A percentile compares a stretch with the other conserved stretches of the same genome.
phyloP scores from a whole-genome alignment of 495 filamentous ascomycete genomes.

The Tuber microsphaerosporum region DNA sequence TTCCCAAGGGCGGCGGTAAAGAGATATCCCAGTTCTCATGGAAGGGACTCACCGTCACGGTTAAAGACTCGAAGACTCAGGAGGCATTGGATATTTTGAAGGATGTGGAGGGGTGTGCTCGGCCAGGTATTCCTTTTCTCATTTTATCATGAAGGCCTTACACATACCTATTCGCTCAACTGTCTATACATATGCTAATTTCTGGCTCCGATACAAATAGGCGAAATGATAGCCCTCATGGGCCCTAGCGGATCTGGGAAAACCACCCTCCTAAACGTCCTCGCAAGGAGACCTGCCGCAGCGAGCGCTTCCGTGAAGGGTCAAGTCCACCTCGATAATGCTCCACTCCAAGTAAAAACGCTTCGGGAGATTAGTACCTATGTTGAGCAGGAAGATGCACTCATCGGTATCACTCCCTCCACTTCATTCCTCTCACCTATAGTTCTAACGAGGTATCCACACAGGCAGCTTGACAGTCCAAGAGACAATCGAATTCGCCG shows the following conservation, averaged over 20 bases:
- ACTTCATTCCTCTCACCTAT: background rate
- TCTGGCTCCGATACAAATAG: conserved; percentile 41
- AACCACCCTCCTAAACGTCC: conserved; percentile 67
- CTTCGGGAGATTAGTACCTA: conserved; percentile 57
- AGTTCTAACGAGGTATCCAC: background rate
- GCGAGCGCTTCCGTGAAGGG: conserved; percentile 49
- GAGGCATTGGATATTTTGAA: conserved; percentile 52
- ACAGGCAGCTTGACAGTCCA: conserved; percentile 57
- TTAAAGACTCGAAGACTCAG: conserved; percentile 62
- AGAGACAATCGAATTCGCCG: conserved; percentile 69
- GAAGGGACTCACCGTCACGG: conserved; percentile 56
- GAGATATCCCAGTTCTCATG: conserved; percentile 49
- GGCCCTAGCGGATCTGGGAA: conserved; percentile 71
- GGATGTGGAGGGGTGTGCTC: conserved; percentile 49
- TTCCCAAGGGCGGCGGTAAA: conserved; percentile 30
- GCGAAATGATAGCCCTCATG: conserved; percentile 69
- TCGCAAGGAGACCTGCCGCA: conserved; percentile 55
- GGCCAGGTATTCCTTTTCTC: conserved; percentile 44
- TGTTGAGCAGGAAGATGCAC: conserved; percentile 78
- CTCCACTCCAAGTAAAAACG: conserved; percentile 21
- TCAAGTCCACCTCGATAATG: conserved; percentile 55
- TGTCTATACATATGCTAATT: background rate
- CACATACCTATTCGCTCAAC: conserved; percentile 41
- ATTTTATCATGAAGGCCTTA: conserved; percentile 16
- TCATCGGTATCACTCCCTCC: conserved; percentile 51